A percentile compares a stretch with the other conserved stretches of the same genome.
Evolutionary conservation across 1,284 basidiomycete species (phyloP).

Genomic region (Marasmius oreades): DNA sequence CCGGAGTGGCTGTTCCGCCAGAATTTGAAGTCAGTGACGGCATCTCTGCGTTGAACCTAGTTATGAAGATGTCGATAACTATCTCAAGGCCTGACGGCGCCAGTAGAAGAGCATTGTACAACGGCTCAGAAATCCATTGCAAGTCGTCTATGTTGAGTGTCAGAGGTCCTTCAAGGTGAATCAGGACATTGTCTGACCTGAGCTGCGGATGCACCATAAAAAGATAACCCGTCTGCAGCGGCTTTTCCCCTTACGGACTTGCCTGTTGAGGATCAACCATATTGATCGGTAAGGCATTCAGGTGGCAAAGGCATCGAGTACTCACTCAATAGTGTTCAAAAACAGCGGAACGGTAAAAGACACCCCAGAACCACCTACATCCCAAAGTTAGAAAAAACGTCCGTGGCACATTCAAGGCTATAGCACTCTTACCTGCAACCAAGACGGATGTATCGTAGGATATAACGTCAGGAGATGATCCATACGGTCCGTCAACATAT

Average conservation of each 20-base stretch:
- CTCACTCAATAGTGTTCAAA: conserved; percentile 38
- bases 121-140: conserved; percentile 36
- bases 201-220: conserved; percentile 41
- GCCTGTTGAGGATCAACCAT: not conserved
- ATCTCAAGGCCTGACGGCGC: conserved; percentile 29
- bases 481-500: conserved; percentile 54
- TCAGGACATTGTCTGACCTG: conserved; percentile 26
- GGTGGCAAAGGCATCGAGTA: conserved; percentile 4
- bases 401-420: not conserved
- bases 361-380: conserved; percentile 45
- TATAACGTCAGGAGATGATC: conserved; percentile 39
- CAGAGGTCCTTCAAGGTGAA: not conserved
- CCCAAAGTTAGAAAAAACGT: not conserved
- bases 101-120: conserved; percentile 28
- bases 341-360: conserved; percentile 48
- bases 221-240: conserved; percentile 20
- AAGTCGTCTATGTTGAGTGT: conserved; percentile 29
- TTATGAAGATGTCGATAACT: conserved; percentile 36
- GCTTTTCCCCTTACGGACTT: not conserved
- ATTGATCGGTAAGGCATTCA: not conserved
- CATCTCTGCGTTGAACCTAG: conserved; percentile 13
- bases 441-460: conserved; percentile 43
- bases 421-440: conserved; percentile 40
- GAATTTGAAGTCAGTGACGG: not conserved
- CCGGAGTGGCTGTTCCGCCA: not conserved